Evolutionary conservation across 163 green algal genomes (phyloP).

Genomic region (Scenedesmus sp.): DNA sequence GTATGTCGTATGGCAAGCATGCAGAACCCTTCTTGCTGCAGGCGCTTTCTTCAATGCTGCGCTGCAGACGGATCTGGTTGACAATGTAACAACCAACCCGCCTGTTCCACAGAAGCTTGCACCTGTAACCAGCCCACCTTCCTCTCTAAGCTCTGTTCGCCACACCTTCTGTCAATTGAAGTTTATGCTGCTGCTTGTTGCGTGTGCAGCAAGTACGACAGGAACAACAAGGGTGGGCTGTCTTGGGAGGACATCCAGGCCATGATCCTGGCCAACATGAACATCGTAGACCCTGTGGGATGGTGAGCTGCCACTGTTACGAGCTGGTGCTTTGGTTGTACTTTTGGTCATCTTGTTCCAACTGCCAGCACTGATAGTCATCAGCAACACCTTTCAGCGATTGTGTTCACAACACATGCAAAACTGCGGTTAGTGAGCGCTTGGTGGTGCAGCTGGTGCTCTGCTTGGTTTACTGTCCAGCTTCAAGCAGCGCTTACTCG

Average conservation of each 20-base stretch:
- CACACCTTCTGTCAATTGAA: neutral
- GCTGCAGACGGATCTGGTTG: too few species aligned
- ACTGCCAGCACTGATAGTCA: too few species aligned
- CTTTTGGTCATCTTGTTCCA: too few species aligned
- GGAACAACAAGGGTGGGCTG: conserved; percentile 49
- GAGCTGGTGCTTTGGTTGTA: neutral
- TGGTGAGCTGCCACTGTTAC: conserved; percentile 43
- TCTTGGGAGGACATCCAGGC: conserved; percentile 62
- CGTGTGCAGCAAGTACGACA: conserved; percentile 44
- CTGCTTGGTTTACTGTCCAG: too few species aligned
- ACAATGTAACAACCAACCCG: too few species aligned
- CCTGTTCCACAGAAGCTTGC: neutral
- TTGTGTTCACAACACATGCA: too few species aligned
- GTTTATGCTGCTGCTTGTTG: neutral
- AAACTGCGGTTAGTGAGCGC: too few species aligned
- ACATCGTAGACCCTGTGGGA: conserved; percentile 65
- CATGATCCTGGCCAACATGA: conserved; percentile 64
- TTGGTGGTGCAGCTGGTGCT: too few species aligned
- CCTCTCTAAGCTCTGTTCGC: neutral
- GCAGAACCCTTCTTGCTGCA: too few species aligned
- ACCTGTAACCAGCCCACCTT: neutral
- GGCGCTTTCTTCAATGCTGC: too few species aligned
- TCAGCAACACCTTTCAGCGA: too few species aligned
- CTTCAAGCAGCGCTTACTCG: too few species aligned
- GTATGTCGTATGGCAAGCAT: neutral